Conservation (phyloP, 139 green algal species). For the Chlamydomonas schloesseri region DNA sequence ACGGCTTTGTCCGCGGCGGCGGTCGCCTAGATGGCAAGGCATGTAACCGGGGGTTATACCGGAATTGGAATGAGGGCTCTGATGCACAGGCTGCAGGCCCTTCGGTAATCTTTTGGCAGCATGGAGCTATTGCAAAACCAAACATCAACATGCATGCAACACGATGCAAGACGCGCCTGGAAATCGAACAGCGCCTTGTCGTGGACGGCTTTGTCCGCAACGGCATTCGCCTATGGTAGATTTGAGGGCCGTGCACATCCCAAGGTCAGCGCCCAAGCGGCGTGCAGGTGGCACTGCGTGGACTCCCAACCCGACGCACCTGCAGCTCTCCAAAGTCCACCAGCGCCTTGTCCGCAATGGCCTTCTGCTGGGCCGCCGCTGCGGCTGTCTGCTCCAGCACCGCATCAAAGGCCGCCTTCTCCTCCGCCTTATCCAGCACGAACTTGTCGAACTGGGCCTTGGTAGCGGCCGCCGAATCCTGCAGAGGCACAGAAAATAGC, state of each 20-base stretch:
- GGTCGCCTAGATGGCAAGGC: not conserved
- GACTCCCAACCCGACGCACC: not conserved
- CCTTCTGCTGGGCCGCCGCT: slow-evolving; percentile 8
- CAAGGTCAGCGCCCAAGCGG: too few species aligned
- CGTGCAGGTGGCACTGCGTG: too few species aligned
- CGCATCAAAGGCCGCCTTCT: slow-evolving; percentile 31
- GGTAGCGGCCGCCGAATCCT: not conserved
- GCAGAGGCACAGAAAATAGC: too few species aligned
- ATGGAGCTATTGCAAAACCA: slow-evolving; percentile 37
- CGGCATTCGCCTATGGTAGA: not conserved
- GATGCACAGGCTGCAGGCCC: too few species aligned
- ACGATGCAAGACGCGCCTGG: too few species aligned
- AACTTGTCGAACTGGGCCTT: slow-evolving; percentile 46
- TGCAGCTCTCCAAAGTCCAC: slow-evolving; percentile 14
- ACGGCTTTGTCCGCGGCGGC: slow-evolving; percentile 9
- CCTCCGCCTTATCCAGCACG: slow-evolving; percentile 25
- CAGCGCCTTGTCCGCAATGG: slow-evolving; percentile 27
- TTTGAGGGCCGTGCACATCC: not conserved
- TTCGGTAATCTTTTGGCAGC: not conserved
- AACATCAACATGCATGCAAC: too few species aligned
- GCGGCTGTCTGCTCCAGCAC: not conserved
- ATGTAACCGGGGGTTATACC: too few species aligned
- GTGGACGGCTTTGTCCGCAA: not conserved
- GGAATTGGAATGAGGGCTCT: too few species aligned
- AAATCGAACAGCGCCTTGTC: slow-evolving; percentile 19